Base-by-base conservation (phyloP, 495 filamentous ascomycete species). In the Aspergillus baeticus region DNA sequence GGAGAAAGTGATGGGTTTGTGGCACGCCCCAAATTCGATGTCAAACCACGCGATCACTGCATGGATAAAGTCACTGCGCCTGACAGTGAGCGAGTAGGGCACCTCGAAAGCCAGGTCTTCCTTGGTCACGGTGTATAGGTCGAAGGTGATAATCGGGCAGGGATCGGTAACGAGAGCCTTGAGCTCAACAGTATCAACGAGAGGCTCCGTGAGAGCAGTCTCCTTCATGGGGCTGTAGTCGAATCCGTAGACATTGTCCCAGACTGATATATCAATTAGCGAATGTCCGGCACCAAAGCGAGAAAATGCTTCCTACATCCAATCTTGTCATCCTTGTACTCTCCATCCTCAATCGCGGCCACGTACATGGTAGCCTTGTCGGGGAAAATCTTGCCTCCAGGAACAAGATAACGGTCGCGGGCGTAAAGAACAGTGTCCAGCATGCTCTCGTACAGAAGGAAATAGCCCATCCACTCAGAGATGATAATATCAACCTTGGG, bases 391-490 rank as follows among this genome's bases (percentile, higher is more conserved):
- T 96, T 80, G 29, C 94, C 94, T 59, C 84, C 89, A 14, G 87
- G 84, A 45, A 74, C 79, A 35, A 99, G 87, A 76, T 98, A 99
- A 55, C 78, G 83, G 80, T 99, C 93, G 63, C 94, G 84, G 17
- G 94, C 94, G 69, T 89, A 96, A 37, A 99, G 84, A 13, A 99
- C 95, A 35, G 90, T 95, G 57, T 96, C 93, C 55, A 99, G 76
- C 94, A 99, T 99, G 77, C 87, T 90, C 81, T 99, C 94, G 76
- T 97, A 99, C 38, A 98, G 84, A 42, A 99, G 83, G 76, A 94
- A 96, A 78, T 99, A 99, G 42, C 94, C 94, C 94, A 99, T 99
- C 94, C 94, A 99, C 76, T 99, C 94, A 29, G 90, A 96, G 58
- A 99, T 90, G 75, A 99, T 99, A 66, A 99, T 93, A 71, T 99